Conservation (phyloP, 164 flowering plant species). For the Magnolia sinica region DNA sequence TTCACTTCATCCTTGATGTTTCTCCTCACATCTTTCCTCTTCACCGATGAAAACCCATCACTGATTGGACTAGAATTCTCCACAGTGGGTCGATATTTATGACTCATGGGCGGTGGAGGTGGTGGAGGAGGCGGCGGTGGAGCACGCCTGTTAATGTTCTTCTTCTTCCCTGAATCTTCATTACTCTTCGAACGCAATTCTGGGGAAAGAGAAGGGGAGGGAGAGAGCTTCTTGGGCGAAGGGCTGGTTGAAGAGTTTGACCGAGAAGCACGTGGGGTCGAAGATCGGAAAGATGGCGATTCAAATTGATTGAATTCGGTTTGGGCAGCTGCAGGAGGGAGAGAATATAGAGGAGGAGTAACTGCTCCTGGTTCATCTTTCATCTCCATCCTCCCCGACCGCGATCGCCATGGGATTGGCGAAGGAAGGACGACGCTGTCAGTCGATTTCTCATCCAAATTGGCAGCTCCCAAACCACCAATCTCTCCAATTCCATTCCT, state of each 20-base stretch:
- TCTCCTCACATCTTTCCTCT: slow-evolving; percentile 5
- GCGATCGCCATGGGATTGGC: slow-evolving; percentile 84
- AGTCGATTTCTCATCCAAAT: slow-evolving; percentile 30
- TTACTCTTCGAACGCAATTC: slow-evolving; percentile 39
- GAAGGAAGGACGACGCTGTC: slow-evolving; percentile 68
- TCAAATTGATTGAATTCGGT: slow-evolving; percentile 29
- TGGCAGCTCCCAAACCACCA: slow-evolving; percentile 21
- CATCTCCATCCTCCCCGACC: slow-evolving; percentile 68
- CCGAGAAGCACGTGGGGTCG: slow-evolving; percentile 21
- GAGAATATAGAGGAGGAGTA: slow-evolving; percentile 18
- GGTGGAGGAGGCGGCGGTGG: slow-evolving; percentile 28
- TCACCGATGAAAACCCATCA: slow-evolving; percentile 16
- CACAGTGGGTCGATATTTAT: slow-evolving; percentile 17
- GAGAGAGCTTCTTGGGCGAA: slow-evolving; percentile 42
- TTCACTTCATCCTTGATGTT: slow-evolving; percentile 23
- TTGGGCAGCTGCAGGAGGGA: slow-evolving; percentile 35
- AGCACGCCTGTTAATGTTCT: slow-evolving; percentile 21
- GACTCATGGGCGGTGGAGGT: slow-evolving; percentile 18
- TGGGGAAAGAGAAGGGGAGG: slow-evolving; percentile 38
- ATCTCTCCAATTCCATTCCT: slow-evolving; percentile 24
- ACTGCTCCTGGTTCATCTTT: slow-evolving; percentile 28
- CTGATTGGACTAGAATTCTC: slow-evolving; percentile 16
- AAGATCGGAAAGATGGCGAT: slow-evolving; percentile 25
- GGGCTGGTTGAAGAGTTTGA: slow-evolving; percentile 25
- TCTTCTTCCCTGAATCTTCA: slow-evolving; percentile 52